Percentiles rank a stretch among this genome's conserved stretches.
phyloP scores from a whole-genome alignment of 768 basidiomycete genomes.

The Rubroboletus pulcherrimus region DNA sequence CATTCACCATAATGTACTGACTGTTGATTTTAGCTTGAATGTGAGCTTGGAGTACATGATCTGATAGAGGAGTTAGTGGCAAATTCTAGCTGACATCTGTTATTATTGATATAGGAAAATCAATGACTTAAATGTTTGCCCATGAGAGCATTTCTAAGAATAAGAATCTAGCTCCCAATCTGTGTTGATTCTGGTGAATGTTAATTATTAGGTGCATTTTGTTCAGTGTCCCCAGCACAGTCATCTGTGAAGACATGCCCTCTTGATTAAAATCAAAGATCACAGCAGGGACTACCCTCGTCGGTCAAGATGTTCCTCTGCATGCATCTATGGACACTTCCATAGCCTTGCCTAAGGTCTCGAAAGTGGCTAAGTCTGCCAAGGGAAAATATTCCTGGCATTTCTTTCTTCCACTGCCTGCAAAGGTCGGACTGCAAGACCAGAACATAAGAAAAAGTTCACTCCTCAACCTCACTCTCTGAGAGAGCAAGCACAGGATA shows the following conservation, averaged over 20 bases:
- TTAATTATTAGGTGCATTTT: neutral
- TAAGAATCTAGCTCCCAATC: neutral
- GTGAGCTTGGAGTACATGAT: conserved; percentile 48
- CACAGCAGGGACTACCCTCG: conserved; percentile 44
- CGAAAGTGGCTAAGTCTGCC: conserved; percentile 33
- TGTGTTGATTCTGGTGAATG: neutral
- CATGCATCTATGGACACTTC: conserved; percentile 37
- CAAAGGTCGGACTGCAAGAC: conserved; percentile 37
- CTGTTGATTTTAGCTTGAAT: conserved; percentile 46
- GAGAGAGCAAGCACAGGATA: conserved; percentile 51
- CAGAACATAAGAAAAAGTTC: conserved; percentile 35
- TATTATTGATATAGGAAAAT: neutral
- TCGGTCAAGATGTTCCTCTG: conserved; percentile 53
- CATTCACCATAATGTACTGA: neutral
- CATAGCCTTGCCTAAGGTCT: conserved; percentile 20
- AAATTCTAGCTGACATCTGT: conserved; percentile 7
- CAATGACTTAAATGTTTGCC: neutral
- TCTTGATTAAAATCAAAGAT: conserved; percentile 24
- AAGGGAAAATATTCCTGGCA: conserved; percentile 45
- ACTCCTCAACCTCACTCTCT: conserved; percentile 48
- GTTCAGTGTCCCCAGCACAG: neutral
- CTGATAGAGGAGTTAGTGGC: conserved; percentile 39
- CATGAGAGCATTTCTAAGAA: neutral
- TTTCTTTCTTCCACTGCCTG: conserved; percentile 45
- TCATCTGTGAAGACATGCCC: neutral